A percentile compares a stretch with the other conserved stretches of the same genome.
phyloP scores from a whole-genome alignment of 306 rosid species.

The Quercus suber region DNA sequence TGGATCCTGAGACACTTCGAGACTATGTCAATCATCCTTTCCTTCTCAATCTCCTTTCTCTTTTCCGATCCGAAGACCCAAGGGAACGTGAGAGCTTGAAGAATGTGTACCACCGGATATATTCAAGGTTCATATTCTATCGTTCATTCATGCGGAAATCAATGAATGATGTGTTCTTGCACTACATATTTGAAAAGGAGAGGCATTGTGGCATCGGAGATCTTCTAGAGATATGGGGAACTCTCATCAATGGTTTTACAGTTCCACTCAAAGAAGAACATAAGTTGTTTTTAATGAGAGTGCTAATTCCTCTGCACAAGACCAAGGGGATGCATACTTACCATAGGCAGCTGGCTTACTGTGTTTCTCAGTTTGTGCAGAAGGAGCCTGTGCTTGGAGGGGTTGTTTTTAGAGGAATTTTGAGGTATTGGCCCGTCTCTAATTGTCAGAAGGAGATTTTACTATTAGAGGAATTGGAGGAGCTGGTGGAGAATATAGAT shows the following conservation, averaged over 20 bases:
- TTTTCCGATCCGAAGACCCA: constrained; percentile 72
- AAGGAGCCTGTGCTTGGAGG: constrained; percentile 92
- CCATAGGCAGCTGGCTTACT: constrained; percentile 73
- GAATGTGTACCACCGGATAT: constrained; percentile 63
- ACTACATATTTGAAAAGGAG: constrained; percentile 61
- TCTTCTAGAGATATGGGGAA: constrained; percentile 93
- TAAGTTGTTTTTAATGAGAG: constrained; percentile 77
- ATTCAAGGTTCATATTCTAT: constrained; percentile 43
- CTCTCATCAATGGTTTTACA: constrained; percentile 75
- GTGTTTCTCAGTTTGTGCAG: constrained; percentile 80
- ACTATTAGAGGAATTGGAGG: constrained; percentile 78
- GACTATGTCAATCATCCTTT: constrained; percentile 40
- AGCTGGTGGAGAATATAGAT: constrained; percentile 68
- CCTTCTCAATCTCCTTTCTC: constrained; percentile 51
- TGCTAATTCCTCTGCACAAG: constrained; percentile 78
- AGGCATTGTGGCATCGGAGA: constrained; percentile 69
- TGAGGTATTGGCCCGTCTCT: constrained; percentile 79
- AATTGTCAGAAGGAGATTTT: constrained; percentile 77
- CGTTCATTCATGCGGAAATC: constrained; percentile 75
- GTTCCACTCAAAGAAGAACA: constrained; percentile 92
- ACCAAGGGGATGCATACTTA: constrained; percentile 64
- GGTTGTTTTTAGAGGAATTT: constrained; percentile 63
- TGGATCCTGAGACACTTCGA: constrained; percentile 36
- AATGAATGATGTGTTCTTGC: constrained; percentile 62
- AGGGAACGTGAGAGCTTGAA: constrained; percentile 77